Conservation (phyloP, 768 basidiomycete genomes). For the Amanita inopinata region DNA sequence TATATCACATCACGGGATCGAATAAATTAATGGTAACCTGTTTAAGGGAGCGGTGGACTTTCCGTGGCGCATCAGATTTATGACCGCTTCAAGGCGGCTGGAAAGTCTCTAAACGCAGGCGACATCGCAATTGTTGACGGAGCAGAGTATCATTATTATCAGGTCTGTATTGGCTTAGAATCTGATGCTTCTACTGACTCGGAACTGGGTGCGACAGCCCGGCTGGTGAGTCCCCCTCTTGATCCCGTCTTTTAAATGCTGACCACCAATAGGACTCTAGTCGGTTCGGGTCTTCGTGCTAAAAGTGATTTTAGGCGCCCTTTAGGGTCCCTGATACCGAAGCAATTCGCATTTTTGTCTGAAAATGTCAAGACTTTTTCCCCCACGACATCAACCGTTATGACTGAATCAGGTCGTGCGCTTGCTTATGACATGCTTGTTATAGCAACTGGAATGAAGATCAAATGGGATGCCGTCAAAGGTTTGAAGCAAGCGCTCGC, state of each 20-base stretch:
- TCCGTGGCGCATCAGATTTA: constrained; percentile 84
- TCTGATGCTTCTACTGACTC: constrained; percentile 1
- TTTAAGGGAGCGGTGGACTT: constrained; percentile 69
- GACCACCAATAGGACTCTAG: constrained; percentile 61
- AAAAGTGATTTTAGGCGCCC: constrained; percentile 63
- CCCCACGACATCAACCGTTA: constrained; percentile 65
- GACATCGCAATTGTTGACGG: constrained; percentile 86
- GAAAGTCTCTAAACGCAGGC: constrained; percentile 53
- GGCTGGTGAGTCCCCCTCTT: constrained; percentile 57
- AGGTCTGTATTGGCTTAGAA: constrained; percentile 32
- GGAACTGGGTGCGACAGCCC: constrained; percentile 38
- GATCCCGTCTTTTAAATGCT: constrained; percentile 3
- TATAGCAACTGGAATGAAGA: constrained; percentile 83
- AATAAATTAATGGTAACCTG: constrained; percentile 4
- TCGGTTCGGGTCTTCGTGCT: constrained; percentile 73
- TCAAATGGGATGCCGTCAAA: constrained; percentile 68
- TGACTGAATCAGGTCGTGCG: constrained; percentile 57
- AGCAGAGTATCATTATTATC: constrained; percentile 78
- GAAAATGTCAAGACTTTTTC: constrained; percentile 68
- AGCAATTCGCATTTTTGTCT: constrained; percentile 58
- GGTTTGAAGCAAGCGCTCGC: constrained; percentile 70
- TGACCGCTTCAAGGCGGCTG: constrained; percentile 63
- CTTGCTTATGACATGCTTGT: constrained; percentile 80
- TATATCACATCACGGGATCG: constrained; percentile 9
- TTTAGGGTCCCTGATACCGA: constrained; percentile 63